phyloP scores from a whole-genome alignment of 2,329 filamentous ascomycete genomes.

The Fusarium subtropicale region DNA sequence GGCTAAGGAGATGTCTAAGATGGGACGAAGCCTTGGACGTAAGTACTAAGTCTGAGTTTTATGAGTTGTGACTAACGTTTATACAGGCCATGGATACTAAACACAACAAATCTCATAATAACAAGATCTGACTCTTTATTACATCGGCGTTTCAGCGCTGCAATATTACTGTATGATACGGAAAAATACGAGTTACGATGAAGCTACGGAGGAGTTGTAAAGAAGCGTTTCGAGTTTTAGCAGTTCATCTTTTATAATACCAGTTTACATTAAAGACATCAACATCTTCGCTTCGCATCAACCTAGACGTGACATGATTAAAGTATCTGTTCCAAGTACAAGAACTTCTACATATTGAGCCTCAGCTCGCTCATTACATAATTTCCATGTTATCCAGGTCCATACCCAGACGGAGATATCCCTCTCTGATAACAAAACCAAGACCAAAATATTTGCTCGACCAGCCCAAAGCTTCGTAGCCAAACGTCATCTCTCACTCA shows the following conservation, averaged over 20 bases:
- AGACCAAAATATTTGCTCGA: not conserved
- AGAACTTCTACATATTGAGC: not conserved
- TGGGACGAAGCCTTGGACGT: slow-evolving; percentile 77
- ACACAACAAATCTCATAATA: not conserved
- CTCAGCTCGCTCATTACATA: not conserved
- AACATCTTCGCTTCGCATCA: no score
- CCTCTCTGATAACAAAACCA: not conserved
- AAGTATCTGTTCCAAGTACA: not conserved
- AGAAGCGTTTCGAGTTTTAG: not conserved
- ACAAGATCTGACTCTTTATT: no score
- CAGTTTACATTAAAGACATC: not conserved
- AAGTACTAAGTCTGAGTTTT: slow-evolving; percentile 46
- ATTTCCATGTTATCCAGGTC: not conserved
- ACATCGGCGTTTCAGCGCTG: not conserved
- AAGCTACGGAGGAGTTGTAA: slow-evolving; percentile 3
- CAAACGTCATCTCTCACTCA: not conserved
- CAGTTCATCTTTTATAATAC: slow-evolving; percentile 14
- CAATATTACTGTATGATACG: slow-evolving; percentile 26
- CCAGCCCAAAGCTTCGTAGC: not conserved
- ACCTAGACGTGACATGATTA: no score
- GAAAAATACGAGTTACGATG: slow-evolving; percentile 9
- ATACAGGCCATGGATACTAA: slow-evolving; percentile 33
- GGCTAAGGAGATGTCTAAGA: slow-evolving; percentile 73
- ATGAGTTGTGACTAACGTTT: not conserved
- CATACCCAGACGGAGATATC: not conserved